phyloP scores from a whole-genome alignment of 129 eudicot genomes.

The Centella asiatica region DNA sequence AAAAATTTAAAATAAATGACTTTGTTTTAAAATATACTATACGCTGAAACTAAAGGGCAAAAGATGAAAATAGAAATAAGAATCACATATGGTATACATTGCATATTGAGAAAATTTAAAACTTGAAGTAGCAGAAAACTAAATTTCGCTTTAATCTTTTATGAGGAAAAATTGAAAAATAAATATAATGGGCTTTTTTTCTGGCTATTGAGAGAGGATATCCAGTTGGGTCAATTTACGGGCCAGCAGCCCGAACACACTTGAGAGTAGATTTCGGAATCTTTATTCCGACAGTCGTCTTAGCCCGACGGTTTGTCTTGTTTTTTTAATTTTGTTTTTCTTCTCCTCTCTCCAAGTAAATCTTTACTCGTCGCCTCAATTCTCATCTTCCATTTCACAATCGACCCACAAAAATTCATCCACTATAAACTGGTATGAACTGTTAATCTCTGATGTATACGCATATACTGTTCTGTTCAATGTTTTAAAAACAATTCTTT shows the following conservation, averaged over 20 bases:
- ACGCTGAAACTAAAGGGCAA: too few relatives aligned
- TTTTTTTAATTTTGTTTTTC: too few relatives aligned
- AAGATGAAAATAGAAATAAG: too few relatives aligned
- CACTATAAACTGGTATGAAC: constrained; percentile 10
- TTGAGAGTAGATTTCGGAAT: not conserved
- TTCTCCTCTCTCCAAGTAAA: not conserved
- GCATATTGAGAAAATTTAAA: not conserved
- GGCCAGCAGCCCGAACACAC: too few relatives aligned
- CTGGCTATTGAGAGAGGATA: too few relatives aligned
- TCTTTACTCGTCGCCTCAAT: not conserved
- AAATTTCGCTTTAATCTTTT: too few relatives aligned
- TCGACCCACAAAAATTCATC: not conserved
- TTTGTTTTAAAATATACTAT: too few relatives aligned
- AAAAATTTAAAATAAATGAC: too few relatives aligned
- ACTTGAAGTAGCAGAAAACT: too few relatives aligned
- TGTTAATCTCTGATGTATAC: not conserved
- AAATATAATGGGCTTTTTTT: too few relatives aligned
- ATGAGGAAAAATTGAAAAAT: too few relatives aligned
- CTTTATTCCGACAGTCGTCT: not conserved
- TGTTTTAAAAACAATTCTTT: not conserved
- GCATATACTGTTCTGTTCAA: not conserved
- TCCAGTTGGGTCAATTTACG: too few relatives aligned
- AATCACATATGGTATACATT: not conserved
- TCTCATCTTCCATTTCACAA: not conserved
- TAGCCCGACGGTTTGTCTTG: not conserved